These are phyloP conservation scores for Trichocladium antarcticum DNA, from an alignment of 495 filamentous ascomycete species.

Conservation along the genomic window DNA sequence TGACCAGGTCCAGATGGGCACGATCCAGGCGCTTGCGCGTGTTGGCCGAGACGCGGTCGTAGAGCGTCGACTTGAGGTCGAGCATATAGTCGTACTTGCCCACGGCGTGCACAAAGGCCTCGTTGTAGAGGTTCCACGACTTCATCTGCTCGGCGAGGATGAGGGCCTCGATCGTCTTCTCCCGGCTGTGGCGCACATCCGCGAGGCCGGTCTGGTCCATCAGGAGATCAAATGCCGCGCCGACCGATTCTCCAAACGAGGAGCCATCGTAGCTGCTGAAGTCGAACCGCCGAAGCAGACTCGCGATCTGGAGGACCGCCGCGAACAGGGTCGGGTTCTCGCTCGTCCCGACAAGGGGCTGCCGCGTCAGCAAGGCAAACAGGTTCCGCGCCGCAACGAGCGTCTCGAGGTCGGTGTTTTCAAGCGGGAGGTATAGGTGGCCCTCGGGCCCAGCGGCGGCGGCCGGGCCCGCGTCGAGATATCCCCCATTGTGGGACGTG, in stretches of 20 bases:
- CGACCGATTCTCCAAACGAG: constrained; percentile 67
- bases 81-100: constrained; percentile 73
- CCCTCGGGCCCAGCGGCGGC: constrained; percentile 37
- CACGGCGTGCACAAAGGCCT: constrained; percentile 86
- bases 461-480: constrained; percentile 33
- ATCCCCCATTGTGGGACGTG: constrained; percentile 20
- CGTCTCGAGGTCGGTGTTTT: constrained; percentile 45
- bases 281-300: constrained; percentile 57
- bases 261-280: constrained; percentile 74
- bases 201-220: constrained; percentile 63
- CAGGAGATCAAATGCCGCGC: constrained; percentile 62
- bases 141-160: constrained; percentile 78
- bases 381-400: constrained; percentile 76
- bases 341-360: constrained; percentile 68
- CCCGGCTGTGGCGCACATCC: constrained; percentile 71
- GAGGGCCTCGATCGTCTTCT: constrained; percentile 84
- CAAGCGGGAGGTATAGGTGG: constrained; percentile 57
- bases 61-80: constrained; percentile 56
- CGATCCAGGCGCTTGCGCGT: constrained; percentile 74
- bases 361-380: constrained; percentile 76
- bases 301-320: constrained; percentile 61
- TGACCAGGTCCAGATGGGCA: constrained; percentile 64
- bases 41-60: constrained; percentile 50
- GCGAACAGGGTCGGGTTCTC: constrained; percentile 56
- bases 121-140: constrained; percentile 71